These are phyloP conservation scores for Blastobotrys indianensis DNA, from an alignment of 1,139 yeast genomes.

Conservation along the genomic window DNA sequence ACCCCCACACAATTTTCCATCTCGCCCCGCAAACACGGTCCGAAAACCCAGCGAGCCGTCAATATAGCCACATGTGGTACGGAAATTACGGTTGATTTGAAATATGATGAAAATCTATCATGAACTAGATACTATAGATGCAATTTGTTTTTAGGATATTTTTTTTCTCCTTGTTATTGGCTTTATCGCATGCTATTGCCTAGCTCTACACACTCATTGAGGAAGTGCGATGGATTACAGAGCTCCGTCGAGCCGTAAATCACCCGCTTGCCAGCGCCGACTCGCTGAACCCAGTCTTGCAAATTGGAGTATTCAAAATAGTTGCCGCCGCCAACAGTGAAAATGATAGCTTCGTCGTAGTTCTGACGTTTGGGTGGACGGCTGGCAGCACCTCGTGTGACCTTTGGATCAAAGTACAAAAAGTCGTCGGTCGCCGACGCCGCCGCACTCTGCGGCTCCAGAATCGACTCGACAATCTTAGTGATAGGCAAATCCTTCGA, in stretches of 20 bases:
- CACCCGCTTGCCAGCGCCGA: constrained; percentile 41
- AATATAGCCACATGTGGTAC: too few relatives aligned
- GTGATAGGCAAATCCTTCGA: constrained; percentile 85
- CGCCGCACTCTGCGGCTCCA: constrained; percentile 73
- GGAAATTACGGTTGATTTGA: too few relatives aligned
- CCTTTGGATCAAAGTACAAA: constrained; percentile 80
- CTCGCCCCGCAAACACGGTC: too few relatives aligned
- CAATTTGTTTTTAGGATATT: not conserved
- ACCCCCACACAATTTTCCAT: too few relatives aligned
- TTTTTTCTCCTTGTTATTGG: too few relatives aligned
- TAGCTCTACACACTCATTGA: constrained; percentile 61
- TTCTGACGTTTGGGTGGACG: constrained; percentile 83
- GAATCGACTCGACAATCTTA: constrained; percentile 80
- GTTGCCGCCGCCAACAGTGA: constrained; percentile 95
- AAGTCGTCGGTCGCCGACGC: constrained; percentile 71
- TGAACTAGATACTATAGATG: too few relatives aligned
- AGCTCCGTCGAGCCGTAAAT: constrained; percentile 86
- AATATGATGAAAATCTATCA: too few relatives aligned
- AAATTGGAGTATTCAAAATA: constrained; percentile 89
- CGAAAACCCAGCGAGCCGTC: too few relatives aligned
- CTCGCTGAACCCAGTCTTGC: constrained; percentile 73
- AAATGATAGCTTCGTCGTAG: constrained; percentile 76
- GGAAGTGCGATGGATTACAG: constrained; percentile 67
- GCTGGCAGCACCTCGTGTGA: constrained; percentile 80
- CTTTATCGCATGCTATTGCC: constrained; percentile 33